These are phyloP conservation scores for Ormosia semicastrata DNA, from an alignment of 306 rosid genomes.

Conservation along the genomic window DNA sequence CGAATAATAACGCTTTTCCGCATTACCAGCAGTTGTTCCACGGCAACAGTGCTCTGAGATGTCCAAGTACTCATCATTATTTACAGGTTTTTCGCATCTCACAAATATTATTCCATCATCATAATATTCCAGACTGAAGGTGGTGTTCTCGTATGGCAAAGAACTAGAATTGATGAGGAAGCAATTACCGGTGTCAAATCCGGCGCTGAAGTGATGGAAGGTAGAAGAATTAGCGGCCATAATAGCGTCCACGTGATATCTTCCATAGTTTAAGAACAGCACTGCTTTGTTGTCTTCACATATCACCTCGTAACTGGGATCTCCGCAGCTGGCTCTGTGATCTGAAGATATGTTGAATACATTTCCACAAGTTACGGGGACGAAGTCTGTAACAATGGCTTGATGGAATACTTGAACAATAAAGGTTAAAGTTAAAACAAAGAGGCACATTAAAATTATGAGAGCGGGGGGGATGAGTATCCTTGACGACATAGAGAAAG, in stretches of 20 bases:
- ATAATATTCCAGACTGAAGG: not conserved
- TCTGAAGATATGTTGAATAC: not conserved
- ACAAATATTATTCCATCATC: not conserved
- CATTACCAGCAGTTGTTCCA: too few relatives aligned
- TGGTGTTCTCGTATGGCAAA: not conserved
- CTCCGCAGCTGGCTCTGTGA: not conserved
- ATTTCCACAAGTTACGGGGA: not conserved
- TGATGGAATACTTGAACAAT: too few relatives aligned
- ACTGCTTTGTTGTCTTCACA: slow-evolving; percentile 3
- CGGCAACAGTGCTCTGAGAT: not conserved
- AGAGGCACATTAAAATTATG: too few relatives aligned
- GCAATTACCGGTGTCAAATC: not conserved
- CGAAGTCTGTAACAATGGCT: too few relatives aligned
- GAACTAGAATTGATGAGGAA: not conserved
- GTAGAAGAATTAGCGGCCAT: not conserved
- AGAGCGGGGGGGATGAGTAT: not conserved
- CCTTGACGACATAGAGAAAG: not conserved
- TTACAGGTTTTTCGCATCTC: not conserved
- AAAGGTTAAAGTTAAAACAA: too few relatives aligned
- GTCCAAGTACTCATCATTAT: not conserved
- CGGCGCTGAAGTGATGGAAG: not conserved
- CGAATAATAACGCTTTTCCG: too few relatives aligned
- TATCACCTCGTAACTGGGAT: not conserved
- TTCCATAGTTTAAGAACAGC: not conserved
- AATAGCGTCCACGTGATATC: not conserved